A percentile compares a stretch with the other conserved stretches of the same genome.
Conservation (phyloP, 2,329 filamentous ascomycete genomes). For the Aspergillus hortae region DNA sequence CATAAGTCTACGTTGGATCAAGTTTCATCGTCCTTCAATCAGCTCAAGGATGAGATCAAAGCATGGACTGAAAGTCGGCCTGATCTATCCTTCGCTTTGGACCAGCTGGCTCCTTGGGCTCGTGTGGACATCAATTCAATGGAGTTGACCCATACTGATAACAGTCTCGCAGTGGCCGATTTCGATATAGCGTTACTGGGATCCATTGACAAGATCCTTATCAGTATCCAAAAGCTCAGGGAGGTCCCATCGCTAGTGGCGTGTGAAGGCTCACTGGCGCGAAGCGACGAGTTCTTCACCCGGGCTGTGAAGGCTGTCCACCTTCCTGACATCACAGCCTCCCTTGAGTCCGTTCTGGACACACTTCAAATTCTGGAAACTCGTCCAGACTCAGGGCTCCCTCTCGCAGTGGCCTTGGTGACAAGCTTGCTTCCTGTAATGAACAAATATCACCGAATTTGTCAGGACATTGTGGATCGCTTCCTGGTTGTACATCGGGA, state of each 20-base stretch:
- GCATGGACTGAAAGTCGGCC: conserved; percentile 48
- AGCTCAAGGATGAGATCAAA: conserved; percentile 41
- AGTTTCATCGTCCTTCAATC: conserved; percentile 23
- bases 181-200: conserved; percentile 60
- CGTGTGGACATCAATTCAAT: conserved; percentile 25
- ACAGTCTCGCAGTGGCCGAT: conserved; percentile 32
- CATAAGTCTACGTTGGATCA: conserved; percentile 29
- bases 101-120: conserved; percentile 66
- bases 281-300: conserved; percentile 52
- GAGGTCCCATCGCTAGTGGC: conserved; percentile 58
- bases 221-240: conserved; percentile 68
- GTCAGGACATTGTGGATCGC: conserved; percentile 55
- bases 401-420: conserved; percentile 56
- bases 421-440: conserved; percentile 66
- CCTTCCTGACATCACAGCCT: conserved; percentile 51
- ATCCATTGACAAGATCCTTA: conserved; percentile 71
- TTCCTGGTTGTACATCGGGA: conserved; percentile 65
- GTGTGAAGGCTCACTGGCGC: conserved; percentile 61
- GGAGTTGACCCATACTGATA: conserved; percentile 8
- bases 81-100: conserved; percentile 61
- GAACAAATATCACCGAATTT: conserved; percentile 65
- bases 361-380: conserved; percentile 47
- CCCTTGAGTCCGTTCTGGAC: conserved; percentile 44
- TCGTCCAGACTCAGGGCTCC: conserved; percentile 38
- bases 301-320: conserved; percentile 59